These are phyloP conservation scores for Oryza longistaminata DNA, from an alignment of 176 grass and related monocot species.

Conservation along the genomic window DNA sequence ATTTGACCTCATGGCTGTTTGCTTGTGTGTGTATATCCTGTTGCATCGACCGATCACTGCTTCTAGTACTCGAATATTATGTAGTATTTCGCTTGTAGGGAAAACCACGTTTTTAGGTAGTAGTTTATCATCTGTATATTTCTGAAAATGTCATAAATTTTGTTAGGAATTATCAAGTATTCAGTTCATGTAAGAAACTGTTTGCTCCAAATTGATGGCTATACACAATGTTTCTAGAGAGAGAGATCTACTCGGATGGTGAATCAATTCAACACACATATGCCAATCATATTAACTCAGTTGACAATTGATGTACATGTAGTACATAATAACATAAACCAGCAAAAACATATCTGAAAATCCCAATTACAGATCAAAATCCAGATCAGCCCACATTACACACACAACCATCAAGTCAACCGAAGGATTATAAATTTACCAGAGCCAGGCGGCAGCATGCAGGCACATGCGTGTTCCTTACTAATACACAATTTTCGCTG, in stretches of 20 bases:
- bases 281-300: background rate
- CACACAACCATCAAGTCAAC: conserved; percentile 17
- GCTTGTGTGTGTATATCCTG: background rate
- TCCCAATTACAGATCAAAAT: background rate
- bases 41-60: background rate
- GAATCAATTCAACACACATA: background rate
- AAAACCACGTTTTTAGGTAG: background rate
- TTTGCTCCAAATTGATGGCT: background rate
- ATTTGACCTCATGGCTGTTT: background rate
- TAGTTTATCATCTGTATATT: background rate
- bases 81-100: background rate
- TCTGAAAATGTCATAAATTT: background rate
- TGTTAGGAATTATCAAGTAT: background rate
- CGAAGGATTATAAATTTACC: background rate
- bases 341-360: background rate
- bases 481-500: background rate
- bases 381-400: conserved; percentile 31
- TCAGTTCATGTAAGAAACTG: background rate
- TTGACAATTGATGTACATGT: background rate
- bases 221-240: background rate
- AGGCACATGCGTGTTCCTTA: background rate
- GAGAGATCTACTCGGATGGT: background rate
- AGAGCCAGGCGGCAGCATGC: background rate
- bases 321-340: background rate
- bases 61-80: too few species aligned